Evolutionary conservation across 164 flowering plant genomes (phyloP), one percentile per base, ranked within the genome.

Genomic region (Stephania yunnanensis): DNA sequence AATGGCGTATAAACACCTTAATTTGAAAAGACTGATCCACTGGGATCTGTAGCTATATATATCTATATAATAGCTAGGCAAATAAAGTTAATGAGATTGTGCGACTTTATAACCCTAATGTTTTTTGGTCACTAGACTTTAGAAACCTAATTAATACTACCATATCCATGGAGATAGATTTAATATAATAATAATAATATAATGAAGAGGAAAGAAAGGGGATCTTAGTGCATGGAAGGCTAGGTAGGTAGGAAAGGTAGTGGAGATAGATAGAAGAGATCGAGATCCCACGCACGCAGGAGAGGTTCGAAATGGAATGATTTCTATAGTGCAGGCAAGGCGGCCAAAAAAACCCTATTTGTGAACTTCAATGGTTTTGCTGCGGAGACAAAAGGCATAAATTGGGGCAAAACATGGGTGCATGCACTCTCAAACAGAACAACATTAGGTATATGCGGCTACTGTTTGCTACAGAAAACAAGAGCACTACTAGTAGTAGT

Each of bases 291-390:
- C 68, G 36, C 67, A 65, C 68, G 36, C 67, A 65, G 58, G 72
- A 29, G 73, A 50, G 61, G 46, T 48, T 58, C 65, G 66, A 69
- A 74, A 72, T 61, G 75, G 76, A 72, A 61, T 68, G 74, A 64
- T 70, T 65, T 63, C 69, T 29, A 36, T 29, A 36, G 22, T 69
- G 86, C 79, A 79, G 82, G 80, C 84, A 82, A 80, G 66, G 80
- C 76, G 75, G 84, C 80, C 83, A 81, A 50, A 69, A 70, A 48
- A 70, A 48, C 74, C 68, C 68, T 68, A 25, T 68, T 90, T 85
- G 91, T 74, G 77, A 88, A 89, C 81, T 92, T 88, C 82, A 71
- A 90, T 87, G 88, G 87, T 86, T 87, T 89, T 92, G 97, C 83
- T 87, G 86, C 84, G 90, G 93, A 83, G 88, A 88, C 92, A 88